A percentile compares a stretch with the other conserved stretches of the same genome.
phyloP scores from a whole-genome alignment of 75 land plant genomes.

The Isoetes taiwanensis region DNA sequence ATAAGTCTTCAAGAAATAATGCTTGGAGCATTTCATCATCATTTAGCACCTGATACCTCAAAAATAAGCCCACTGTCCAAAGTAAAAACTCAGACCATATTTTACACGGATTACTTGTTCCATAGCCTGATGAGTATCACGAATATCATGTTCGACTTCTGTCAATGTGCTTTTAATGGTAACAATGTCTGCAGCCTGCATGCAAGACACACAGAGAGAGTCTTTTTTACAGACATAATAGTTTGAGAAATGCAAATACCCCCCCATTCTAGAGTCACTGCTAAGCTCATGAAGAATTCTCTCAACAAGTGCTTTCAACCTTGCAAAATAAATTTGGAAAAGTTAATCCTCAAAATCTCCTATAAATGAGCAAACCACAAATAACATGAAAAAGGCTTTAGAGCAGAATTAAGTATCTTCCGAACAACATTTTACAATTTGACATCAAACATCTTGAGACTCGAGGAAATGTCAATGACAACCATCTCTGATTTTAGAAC shows the following conservation, averaged over 20 bases:
- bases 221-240: constrained; percentile 4
- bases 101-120: constrained; percentile 23
- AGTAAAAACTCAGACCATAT: not conserved
- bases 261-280: constrained; percentile 29
- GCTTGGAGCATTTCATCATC: constrained; percentile 31
- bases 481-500: no score
- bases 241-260: constrained; percentile 17
- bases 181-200: constrained; percentile 36
- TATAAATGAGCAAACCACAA: no score
- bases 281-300: constrained; percentile 34
- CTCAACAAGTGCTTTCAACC: constrained; percentile 36
- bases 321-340: constrained; percentile 6
- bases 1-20: constrained; percentile 14
- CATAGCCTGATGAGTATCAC: constrained; percentile 41
- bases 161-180: constrained; percentile 34
- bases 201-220: not conserved
- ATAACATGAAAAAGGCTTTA: no score
- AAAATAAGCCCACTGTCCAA: not conserved
- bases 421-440: no score
- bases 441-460: no score
- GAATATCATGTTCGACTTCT: constrained; percentile 43
- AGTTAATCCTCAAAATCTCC: not conserved
- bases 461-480: no score
- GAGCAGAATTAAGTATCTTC: no score
- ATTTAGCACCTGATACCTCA: constrained; percentile 25